Evolutionary conservation across 2,329 filamentous ascomycete genomes (phyloP).

Genomic region (Neopestalotiopsis sp.): DNA sequence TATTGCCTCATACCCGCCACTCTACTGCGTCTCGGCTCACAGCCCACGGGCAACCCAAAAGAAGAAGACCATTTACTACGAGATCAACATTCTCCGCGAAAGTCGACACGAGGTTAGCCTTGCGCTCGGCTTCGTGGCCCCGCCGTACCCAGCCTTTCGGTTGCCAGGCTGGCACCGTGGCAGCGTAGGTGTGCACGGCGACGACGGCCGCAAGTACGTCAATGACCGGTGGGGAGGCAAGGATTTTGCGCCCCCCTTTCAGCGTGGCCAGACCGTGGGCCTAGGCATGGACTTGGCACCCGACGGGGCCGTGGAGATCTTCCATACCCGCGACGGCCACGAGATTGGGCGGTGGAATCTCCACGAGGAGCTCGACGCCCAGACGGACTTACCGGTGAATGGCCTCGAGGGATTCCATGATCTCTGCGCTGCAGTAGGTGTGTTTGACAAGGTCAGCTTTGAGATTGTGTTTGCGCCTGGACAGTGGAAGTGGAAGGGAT

Average conservation of each 20-base stretch:
- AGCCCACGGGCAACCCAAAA: constrained; percentile 52
- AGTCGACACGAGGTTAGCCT: constrained; percentile 53
- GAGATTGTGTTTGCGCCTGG: constrained; percentile 67
- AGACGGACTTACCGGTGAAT: constrained; percentile 63
- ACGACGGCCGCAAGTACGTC: constrained; percentile 78
- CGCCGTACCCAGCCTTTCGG: constrained; percentile 78
- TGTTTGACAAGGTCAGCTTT: constrained; percentile 71
- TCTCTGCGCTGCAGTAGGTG: constrained; percentile 72
- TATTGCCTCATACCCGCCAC: constrained; percentile 70
- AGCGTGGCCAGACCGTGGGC: constrained; percentile 69
- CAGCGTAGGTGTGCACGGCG: constrained; percentile 76
- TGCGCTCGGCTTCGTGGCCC: constrained; percentile 72
- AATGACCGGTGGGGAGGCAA: constrained; percentile 77
- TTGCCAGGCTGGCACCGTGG: constrained; percentile 83
- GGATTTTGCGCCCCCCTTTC: constrained; percentile 69
- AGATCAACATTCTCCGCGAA: constrained; percentile 61
- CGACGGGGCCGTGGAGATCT: constrained; percentile 56
- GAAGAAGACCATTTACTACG: constrained; percentile 70
- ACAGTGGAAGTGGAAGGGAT: constrained; percentile 59
- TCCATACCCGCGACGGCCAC: constrained; percentile 72
- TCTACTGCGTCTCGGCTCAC: constrained; percentile 68
- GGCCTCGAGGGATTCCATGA: constrained; percentile 77
- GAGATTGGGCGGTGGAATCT: constrained; percentile 70
- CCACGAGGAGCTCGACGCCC: constrained; percentile 73
- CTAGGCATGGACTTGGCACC: constrained; percentile 70